A percentile compares a stretch with the other conserved stretches of the same genome.
These are phyloP conservation scores for Hericium erinaceus DNA, from an alignment of 768 basidiomycete species.

Conservation along the genomic window DNA sequence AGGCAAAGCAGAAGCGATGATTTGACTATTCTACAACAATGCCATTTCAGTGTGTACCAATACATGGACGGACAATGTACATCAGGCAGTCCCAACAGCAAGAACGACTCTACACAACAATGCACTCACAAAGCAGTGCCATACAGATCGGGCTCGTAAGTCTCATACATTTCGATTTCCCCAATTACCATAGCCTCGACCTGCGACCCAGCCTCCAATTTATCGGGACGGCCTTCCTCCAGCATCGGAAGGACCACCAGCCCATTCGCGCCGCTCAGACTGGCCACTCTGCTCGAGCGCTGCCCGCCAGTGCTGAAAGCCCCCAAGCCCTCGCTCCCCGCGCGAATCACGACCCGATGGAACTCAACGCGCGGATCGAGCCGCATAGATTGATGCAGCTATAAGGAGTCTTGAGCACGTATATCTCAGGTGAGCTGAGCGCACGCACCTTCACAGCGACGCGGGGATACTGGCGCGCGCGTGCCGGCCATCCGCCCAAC, in stretches of 20 bases:
- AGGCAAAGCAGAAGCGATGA: slow-evolving; percentile 13
- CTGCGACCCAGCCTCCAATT: slow-evolving; percentile 43
- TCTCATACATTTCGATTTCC: slow-evolving; percentile 35
- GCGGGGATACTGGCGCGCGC: slow-evolving; percentile 47
- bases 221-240: slow-evolving; percentile 22
- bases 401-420: slow-evolving; percentile 5
- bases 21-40: not conserved
- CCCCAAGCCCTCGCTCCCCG: slow-evolving; percentile 34
- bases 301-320: slow-evolving; percentile 84
- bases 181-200: slow-evolving; percentile 61
- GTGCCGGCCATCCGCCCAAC: slow-evolving; percentile 57
- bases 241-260: slow-evolving; percentile 56
- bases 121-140: not conserved
- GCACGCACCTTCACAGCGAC: slow-evolving; percentile 52
- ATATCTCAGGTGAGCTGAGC: not conserved
- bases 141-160: not conserved
- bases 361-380: slow-evolving; percentile 75
- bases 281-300: slow-evolving; percentile 73
- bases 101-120: not conserved
- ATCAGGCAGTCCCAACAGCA: too few relatives aligned
- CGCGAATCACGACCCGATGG: slow-evolving; percentile 64
- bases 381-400: slow-evolving; percentile 53
- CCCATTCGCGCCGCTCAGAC: slow-evolving; percentile 74
- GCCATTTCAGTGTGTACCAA: not conserved
- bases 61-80: too few relatives aligned